Evolutionary conservation across 345 rosid species (phyloP).

Genomic region (Erucastrum elatum): DNA sequence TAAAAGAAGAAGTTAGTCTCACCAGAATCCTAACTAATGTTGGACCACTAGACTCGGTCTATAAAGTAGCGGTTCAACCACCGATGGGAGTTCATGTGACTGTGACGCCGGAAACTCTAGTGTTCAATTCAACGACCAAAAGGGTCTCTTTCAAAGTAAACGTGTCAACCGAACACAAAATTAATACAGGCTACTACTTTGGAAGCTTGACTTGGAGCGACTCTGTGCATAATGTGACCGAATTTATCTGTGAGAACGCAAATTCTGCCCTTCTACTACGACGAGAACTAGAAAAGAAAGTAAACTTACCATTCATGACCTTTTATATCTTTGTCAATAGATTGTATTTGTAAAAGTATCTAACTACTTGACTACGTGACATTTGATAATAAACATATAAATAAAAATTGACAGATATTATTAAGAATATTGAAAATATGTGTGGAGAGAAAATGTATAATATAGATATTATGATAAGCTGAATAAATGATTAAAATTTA

Average conservation of each 20-base stretch:
- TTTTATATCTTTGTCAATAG: background rate
- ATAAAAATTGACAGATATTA: too few species aligned
- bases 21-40: conserved; percentile 52
- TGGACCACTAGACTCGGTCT: conserved; percentile 42
- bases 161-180: conserved; percentile 30
- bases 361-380: too few species aligned
- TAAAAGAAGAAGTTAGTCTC: conserved; percentile 11
- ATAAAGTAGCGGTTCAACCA: conserved; percentile 26
- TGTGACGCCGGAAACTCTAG: conserved; percentile 29
- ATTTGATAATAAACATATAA: too few species aligned
- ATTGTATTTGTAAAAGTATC: background rate
- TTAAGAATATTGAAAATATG: too few species aligned
- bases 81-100: conserved; percentile 36
- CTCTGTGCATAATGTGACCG: conserved; percentile 32
- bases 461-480: too few species aligned
- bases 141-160: conserved; percentile 27
- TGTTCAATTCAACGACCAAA: conserved; percentile 31
- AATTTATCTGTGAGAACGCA: conserved; percentile 46
- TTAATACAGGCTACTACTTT: conserved; percentile 47
- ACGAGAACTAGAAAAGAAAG: conserved; percentile 12
- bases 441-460: too few species aligned
- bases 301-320: background rate
- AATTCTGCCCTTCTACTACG: conserved; percentile 19
- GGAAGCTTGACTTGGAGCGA: conserved; percentile 50
- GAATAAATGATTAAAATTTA: too few species aligned